Evolutionary conservation across 306 rosid genomes (phyloP).

Genomic region (Gleditsia sinensis): DNA sequence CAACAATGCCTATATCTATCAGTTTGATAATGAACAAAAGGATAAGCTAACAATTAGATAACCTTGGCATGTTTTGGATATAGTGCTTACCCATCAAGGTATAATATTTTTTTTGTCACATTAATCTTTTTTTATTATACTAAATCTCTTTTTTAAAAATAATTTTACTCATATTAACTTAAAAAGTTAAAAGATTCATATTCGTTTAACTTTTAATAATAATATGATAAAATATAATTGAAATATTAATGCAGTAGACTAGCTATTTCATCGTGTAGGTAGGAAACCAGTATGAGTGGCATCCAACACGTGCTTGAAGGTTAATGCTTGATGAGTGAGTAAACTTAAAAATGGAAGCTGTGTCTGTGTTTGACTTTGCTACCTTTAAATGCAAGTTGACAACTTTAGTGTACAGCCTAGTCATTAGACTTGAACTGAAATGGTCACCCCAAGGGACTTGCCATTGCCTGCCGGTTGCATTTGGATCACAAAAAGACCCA

Average conservation of each 20-base stretch:
- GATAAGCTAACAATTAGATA: slow-evolving; percentile 18
- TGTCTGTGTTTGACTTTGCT: slow-evolving; percentile 28
- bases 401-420: slow-evolving; percentile 21
- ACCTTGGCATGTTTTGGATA: slow-evolving; percentile 38
- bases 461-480: not conserved
- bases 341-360: slow-evolving; percentile 30
- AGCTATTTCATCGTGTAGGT: slow-evolving; percentile 30
- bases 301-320: slow-evolving; percentile 39
- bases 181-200: too few relatives aligned
- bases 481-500: slow-evolving; percentile 40
- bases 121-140: slow-evolving; percentile 18
- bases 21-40: slow-evolving; percentile 30
- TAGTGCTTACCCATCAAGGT: slow-evolving; percentile 35
- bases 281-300: slow-evolving; percentile 11
- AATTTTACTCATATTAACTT: too few relatives aligned
- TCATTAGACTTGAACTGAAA: slow-evolving; percentile 16
- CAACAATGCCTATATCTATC: not conserved
- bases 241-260: too few relatives aligned
- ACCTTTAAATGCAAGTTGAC: slow-evolving; percentile 33
- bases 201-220: too few relatives aligned
- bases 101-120: slow-evolving; percentile 19
- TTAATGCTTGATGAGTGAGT: slow-evolving; percentile 10
- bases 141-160: not conserved
- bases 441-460: not conserved
- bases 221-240: too few relatives aligned